Percentiles rank a stretch among this genome's conserved stretches.
These are phyloP conservation scores for Chamaecyparis obtusa DNA, from an alignment of 75 land plant species.

Conservation along the genomic window DNA sequence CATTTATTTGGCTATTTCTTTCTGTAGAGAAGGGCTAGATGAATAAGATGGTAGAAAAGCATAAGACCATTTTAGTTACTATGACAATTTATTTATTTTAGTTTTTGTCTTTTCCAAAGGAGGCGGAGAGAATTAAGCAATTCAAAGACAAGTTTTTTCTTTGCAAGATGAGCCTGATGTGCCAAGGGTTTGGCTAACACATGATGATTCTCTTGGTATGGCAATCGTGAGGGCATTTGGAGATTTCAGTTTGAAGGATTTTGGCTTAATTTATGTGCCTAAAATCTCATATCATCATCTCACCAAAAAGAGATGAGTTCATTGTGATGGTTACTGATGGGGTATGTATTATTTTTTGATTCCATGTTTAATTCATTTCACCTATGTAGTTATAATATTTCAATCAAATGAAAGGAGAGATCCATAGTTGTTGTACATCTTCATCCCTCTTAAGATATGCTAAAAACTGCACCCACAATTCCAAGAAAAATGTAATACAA, in stretches of 20 bases:
- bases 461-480: too few species aligned
- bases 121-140: slow-evolving; percentile 84
- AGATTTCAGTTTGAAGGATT: slow-evolving; percentile 94
- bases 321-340: too few species aligned
- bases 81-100: background rate
- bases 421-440: too few species aligned
- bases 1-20: too few species aligned
- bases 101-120: slow-evolving; percentile 32
- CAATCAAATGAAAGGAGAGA: too few species aligned
- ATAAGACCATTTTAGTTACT: background rate
- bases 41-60: background rate
- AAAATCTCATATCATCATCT: slow-evolving; percentile 66
- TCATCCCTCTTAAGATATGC: too few species aligned
- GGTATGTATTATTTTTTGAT: too few species aligned
- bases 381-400: too few species aligned
- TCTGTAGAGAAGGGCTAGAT: too few species aligned
- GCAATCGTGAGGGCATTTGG: slow-evolving; percentile 99
- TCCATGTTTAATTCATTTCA: too few species aligned
- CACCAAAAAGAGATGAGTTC: slow-evolving; percentile 79
- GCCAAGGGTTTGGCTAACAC: slow-evolving; percentile 84
- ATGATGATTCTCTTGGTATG: slow-evolving; percentile 81
- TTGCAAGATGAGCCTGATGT: slow-evolving; percentile 95
- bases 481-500: too few species aligned
- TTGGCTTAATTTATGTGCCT: slow-evolving; percentile 90
- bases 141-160: slow-evolving; percentile 92